phyloP scores from a whole-genome alignment of 208 protist genomes.

The Wallacemonas sp. region DNA sequence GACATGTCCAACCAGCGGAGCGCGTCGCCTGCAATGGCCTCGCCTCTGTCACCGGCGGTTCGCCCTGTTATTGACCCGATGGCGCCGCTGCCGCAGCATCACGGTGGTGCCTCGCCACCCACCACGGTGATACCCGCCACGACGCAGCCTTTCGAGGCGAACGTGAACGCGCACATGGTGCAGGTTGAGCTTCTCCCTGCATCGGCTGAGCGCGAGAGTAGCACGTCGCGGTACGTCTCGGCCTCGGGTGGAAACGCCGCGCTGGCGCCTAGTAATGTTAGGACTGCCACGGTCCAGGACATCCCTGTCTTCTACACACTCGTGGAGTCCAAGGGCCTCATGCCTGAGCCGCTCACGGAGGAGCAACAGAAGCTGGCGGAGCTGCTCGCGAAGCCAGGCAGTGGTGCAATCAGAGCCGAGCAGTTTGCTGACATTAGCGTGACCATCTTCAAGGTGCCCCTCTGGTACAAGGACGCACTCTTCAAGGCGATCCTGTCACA shows the following conservation, averaged over 20 bases:
- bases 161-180: slow-evolving; percentile 41
- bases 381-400: slow-evolving; percentile 37
- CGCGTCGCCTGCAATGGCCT: slow-evolving; percentile 35
- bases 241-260: slow-evolving; percentile 50
- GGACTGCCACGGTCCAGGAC: slow-evolving; percentile 56
- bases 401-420: slow-evolving; percentile 33
- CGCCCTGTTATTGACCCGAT: slow-evolving; percentile 71
- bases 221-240: slow-evolving; percentile 49
- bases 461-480: slow-evolving; percentile 79
- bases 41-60: slow-evolving; percentile 27
- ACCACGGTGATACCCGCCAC: not conserved
- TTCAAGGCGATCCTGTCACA: slow-evolving; percentile 58
- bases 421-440: slow-evolving; percentile 66
- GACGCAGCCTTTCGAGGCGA: slow-evolving; percentile 30
- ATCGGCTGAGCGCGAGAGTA: slow-evolving; percentile 25
- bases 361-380: slow-evolving; percentile 56
- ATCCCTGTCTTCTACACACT: slow-evolving; percentile 82
- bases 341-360: slow-evolving; percentile 21
- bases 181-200: slow-evolving; percentile 35
- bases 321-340: slow-evolving; percentile 52
- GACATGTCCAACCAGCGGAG: slow-evolving; percentile 60
- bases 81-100: slow-evolving; percentile 58
- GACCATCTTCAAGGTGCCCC: slow-evolving; percentile 76
- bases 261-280: slow-evolving; percentile 53
- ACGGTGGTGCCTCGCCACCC: slow-evolving; percentile 12